These are phyloP conservation scores for Mycena filopes DNA, from an alignment of 768 basidiomycete species.

Conservation along the genomic window DNA sequence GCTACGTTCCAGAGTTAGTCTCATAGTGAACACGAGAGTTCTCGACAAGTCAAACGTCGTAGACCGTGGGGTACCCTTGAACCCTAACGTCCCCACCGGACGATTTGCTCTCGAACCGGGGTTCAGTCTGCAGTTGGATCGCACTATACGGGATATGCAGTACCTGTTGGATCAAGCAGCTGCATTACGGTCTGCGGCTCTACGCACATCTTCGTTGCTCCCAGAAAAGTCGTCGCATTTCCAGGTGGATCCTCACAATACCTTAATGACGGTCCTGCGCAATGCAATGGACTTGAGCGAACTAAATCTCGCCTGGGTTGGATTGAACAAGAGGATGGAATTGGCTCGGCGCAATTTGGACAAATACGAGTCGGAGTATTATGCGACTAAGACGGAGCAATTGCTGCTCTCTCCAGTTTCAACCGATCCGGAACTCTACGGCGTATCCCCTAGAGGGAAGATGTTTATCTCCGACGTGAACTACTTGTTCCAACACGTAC, in stretches of 20 bases:
- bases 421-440: not conserved
- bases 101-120: not conserved
- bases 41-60: not conserved
- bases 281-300: not conserved
- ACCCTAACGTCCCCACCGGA: no score
- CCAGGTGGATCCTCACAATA: not conserved
- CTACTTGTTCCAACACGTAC: no score
- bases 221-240: not conserved
- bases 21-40: not conserved
- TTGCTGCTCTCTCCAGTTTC: not conserved
- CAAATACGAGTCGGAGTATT: not conserved
- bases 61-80: not conserved
- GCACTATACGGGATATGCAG: not conserved
- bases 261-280: not conserved
- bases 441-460: not conserved
- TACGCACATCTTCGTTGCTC: not conserved
- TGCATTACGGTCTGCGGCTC: not conserved
- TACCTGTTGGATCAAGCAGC: not conserved
- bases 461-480: no score
- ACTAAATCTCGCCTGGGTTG: not conserved
- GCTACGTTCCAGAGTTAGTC: not conserved
- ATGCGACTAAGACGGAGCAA: not conserved
- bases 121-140: not conserved
- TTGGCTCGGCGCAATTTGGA: not conserved
- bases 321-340: not conserved